Evolutionary conservation across 257 asterid genomes (phyloP).

Genomic region (Salvia miltiorrhiza): DNA sequence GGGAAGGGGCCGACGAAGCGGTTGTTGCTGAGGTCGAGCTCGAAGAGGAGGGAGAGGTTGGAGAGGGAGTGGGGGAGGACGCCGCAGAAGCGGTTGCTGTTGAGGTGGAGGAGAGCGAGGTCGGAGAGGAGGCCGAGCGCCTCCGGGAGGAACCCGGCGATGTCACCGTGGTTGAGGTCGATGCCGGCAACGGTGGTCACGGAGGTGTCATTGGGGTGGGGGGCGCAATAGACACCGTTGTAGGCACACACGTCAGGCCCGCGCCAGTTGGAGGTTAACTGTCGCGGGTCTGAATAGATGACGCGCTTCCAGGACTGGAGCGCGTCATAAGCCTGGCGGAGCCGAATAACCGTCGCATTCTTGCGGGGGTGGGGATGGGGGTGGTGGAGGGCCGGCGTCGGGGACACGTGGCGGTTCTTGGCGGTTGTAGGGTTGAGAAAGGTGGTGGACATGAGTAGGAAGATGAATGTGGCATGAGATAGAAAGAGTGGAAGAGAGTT

Average conservation of each 20-base stretch:
- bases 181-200: constrained; percentile 51
- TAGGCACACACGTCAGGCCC: constrained; percentile 64
- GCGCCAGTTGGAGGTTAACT: constrained; percentile 55
- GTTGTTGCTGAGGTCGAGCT: constrained; percentile 75
- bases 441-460: constrained; percentile 21
- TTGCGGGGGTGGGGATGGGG: constrained; percentile 12
- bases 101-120: constrained; percentile 57
- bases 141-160: constrained; percentile 64
- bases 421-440: constrained; percentile 24
- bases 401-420: constrained; percentile 5
- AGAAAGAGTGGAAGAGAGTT: constrained; percentile 17
- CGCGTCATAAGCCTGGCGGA: constrained; percentile 53
- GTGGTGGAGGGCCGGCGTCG: constrained; percentile 24
- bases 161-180: constrained; percentile 61
- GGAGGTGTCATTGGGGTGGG: constrained; percentile 39
- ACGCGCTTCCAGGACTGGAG: constrained; percentile 64
- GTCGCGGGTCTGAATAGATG: constrained; percentile 58
- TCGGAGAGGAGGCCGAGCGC: constrained; percentile 66
- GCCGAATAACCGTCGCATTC: constrained; percentile 23
- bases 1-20: constrained; percentile 80
- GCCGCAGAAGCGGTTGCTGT: constrained; percentile 72
- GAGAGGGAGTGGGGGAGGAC: constrained; percentile 51
- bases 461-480: constrained; percentile 16
- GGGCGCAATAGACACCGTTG: constrained; percentile 50
- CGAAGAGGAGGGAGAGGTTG: constrained; percentile 46